Base-by-base conservation (phyloP, 2,329 filamentous ascomycete species). In the Macrophomina pseudophaseolina region DNA sequence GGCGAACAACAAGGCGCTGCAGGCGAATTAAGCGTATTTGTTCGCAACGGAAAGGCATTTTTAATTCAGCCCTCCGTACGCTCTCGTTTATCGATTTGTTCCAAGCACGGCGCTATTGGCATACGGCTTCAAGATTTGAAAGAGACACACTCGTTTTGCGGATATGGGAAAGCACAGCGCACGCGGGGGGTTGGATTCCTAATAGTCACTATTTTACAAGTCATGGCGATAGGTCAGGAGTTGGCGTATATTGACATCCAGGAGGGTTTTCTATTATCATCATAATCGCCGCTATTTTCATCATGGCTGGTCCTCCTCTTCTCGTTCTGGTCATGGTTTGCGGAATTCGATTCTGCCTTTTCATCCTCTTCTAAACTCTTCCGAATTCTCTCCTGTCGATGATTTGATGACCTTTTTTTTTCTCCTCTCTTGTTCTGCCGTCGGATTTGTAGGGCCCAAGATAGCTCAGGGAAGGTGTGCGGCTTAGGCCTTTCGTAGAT, bases 371-470 rank as follows among this genome's bases (percentile, higher is more conserved):
- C 14, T 23, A 23, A 5, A 5, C 42, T 18, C 14, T 58, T 58
- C 11, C 8, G 14, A 32, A 8, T 44, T 59, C 18, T 42, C 28
- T 44, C 42, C 8, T 59, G 56, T 46, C 40, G 56, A 59, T 59
- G 56, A 59, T 59, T 46, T 59, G 56, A 59, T 46, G 56, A 59
- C 23, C 46, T 59, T 18, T 58, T 23, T 58, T 38, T 58, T 58
- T 23, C 23, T 23, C 23, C 3, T 3, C 35, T 59, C n/a, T 33
- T 23, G 14, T 62, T 38, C 46, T 23, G 16, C n/a, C 32, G 33
- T 54, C 52, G 52, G 52, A 54, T 38, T 16, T 38, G 6, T 28
- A 16, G 16, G 33, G 52, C 11, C 16, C 7, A 16, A 28, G 49
- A 32, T 28, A 52, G 49, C 5, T 38, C 52, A 54, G 52, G 33